A percentile compares a stretch with the other conserved stretches of the same genome.
These are phyloP conservation scores for Arabis alpina DNA, from an alignment of 345 rosid species.

Conservation along the genomic window DNA sequence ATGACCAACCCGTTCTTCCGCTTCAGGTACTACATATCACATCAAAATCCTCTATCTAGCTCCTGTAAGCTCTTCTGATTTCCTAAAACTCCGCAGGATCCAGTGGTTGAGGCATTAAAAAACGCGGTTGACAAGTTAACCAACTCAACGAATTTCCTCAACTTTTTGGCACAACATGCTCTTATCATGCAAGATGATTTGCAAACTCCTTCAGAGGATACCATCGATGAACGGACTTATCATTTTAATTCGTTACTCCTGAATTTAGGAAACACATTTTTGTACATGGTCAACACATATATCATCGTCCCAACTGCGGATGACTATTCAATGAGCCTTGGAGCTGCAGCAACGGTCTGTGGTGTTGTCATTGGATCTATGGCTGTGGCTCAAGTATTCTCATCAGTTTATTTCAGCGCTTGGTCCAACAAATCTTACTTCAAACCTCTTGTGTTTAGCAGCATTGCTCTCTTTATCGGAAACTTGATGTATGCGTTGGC, in stretches of 20 bases:
- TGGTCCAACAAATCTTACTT: conserved; percentile 98
- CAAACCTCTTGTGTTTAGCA: conserved; percentile 95
- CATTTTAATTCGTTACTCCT: conserved; percentile 85
- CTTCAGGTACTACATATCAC: conserved; percentile 59
- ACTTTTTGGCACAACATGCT: conserved; percentile 95
- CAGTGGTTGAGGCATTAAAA: conserved; percentile 76
- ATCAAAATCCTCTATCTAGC: neutral
- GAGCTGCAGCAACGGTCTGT: conserved; percentile 99
- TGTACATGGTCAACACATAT: conserved; percentile 96
- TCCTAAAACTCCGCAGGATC: conserved; percentile 58
- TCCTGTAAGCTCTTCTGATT: neutral
- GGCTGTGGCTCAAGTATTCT: conserved; percentile 99
- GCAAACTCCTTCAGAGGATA: conserved; percentile 75
- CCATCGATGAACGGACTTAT: conserved; percentile 68
- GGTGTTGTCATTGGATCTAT: conserved; percentile 97
- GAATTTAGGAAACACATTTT: conserved; percentile 85
- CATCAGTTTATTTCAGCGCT: conserved; percentile 96
- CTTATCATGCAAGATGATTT: conserved; percentile 95
- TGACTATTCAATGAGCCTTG: conserved; percentile 92
- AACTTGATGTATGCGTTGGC: conserved; percentile 92
- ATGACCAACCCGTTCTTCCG: conserved; percentile 87
- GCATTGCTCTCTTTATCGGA: conserved; percentile 79
- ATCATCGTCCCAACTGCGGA: conserved; percentile 94
- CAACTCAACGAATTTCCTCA: conserved; percentile 82
- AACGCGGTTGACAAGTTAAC: conserved; percentile 89